A percentile compares a stretch with the other conserved stretches of the same genome.
Conservation (phyloP, 305 asterid genomes). For the Solanum hybrid region DNA sequence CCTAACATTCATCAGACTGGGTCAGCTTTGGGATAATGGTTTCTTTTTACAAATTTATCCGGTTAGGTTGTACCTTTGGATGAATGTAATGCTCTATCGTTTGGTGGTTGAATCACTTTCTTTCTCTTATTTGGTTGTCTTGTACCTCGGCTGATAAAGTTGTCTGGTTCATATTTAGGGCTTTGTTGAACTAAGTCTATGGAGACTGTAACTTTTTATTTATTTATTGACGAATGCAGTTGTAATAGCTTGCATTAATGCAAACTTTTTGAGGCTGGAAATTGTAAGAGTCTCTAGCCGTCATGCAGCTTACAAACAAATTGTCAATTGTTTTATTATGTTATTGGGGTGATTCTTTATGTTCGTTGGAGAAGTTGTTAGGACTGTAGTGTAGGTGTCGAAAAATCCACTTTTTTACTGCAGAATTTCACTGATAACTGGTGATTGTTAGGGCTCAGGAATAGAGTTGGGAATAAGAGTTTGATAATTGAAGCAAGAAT, state of each 20-base stretch:
- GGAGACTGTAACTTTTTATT: neutral
- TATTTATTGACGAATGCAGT: neutral
- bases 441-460: neutral
- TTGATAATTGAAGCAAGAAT: neutral
- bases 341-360: neutral
- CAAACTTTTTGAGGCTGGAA: neutral
- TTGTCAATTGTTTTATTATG: too few species aligned
- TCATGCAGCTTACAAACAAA: neutral
- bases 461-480: neutral
- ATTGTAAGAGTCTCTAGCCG: neutral
- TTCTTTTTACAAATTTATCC: constrained; percentile 1
- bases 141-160: neutral
- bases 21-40: neutral
- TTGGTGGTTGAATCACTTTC: neutral
- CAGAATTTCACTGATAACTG: neutral
- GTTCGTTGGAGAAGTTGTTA: neutral
- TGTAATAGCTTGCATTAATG: neutral
- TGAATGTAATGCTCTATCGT: constrained; percentile 5
- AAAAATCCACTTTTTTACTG: neutral
- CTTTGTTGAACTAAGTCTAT: neutral
- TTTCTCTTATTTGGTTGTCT: neutral
- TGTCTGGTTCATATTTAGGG: neutral
- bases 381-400: neutral
- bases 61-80: constrained; percentile 4
- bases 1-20: neutral